Conservation (phyloP, 495 filamentous ascomycete genomes). For the Astrothelium subdiscretum region DNA sequence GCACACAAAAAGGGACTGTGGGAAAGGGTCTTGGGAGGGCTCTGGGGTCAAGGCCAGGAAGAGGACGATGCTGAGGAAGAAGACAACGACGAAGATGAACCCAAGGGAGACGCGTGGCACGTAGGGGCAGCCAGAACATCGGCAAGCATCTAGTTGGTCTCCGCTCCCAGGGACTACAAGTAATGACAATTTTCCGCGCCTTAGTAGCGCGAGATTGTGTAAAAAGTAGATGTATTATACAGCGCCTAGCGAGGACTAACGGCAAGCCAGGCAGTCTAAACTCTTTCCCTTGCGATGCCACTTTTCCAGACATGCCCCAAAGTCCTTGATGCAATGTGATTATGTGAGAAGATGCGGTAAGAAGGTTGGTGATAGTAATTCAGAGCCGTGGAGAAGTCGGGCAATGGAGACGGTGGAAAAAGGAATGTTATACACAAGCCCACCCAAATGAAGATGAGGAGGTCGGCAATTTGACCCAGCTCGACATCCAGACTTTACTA, state of each 20-base stretch:
- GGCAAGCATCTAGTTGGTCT: too few relatives aligned
- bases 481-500: not conserved
- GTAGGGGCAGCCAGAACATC: not conserved
- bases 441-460: not conserved
- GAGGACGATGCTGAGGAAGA: constrained; percentile 35
- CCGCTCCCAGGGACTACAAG: too few relatives aligned
- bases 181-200: not conserved
- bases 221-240: constrained; percentile 2
- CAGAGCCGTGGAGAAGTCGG: not conserved
- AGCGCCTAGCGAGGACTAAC: not conserved
- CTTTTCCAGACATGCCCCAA: not conserved
- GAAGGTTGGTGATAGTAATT: not conserved
- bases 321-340: not conserved
- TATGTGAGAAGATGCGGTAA: not conserved
- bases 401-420: not conserved
- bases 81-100: constrained; percentile 15
- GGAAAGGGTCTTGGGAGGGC: constrained; percentile 65
- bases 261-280: constrained; percentile 1
- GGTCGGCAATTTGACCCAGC: not conserved
- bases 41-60: constrained; percentile 42
- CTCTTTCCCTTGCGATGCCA: not conserved
- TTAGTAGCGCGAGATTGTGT: not conserved
- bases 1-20: constrained; percentile 91
- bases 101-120: not conserved
- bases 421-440: not conserved